Conservation (phyloP, 2,329 filamentous ascomycete genomes). For the Botryosphaeria dothidea region DNA sequence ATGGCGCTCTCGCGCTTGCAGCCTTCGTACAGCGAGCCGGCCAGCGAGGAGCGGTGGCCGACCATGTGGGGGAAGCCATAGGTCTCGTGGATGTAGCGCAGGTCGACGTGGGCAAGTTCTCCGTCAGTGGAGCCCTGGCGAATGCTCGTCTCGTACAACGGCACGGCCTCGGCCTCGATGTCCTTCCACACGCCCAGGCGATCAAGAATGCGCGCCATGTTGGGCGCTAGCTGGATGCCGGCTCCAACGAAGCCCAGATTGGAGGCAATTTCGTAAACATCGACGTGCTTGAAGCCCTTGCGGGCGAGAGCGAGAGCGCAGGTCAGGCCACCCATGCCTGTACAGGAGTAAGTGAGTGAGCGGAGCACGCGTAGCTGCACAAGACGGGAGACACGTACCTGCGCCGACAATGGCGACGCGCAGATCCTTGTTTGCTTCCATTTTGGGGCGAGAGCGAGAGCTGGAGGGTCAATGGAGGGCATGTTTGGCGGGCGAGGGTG, state of each 20-base stretch:
- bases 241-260: constrained; percentile 80
- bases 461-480: neutral
- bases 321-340: constrained; percentile 78
- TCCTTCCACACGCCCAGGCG: constrained; percentile 70
- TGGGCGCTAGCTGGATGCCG: constrained; percentile 81
- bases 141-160: constrained; percentile 71
- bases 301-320: constrained; percentile 72
- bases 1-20: constrained; percentile 65
- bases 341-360: neutral
- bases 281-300: constrained; percentile 71
- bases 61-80: constrained; percentile 80
- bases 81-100: constrained; percentile 65
- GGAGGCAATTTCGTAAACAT: constrained; percentile 72
- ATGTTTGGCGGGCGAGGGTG: neutral
- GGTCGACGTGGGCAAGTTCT: constrained; percentile 70
- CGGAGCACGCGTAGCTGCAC: neutral
- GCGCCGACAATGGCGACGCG: constrained; percentile 17
- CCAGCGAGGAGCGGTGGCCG: constrained; percentile 73
- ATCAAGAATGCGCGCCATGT: constrained; percentile 76
- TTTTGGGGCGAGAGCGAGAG: neutral
- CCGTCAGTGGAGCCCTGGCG: constrained; percentile 67
- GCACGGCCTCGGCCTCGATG: constrained; percentile 70
- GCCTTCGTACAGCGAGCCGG: constrained; percentile 68
- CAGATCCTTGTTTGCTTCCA: constrained; percentile 16
- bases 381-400: neutral